Percentiles rank a stretch among this genome's conserved stretches.
These are phyloP conservation scores for Xylaria venustula DNA, from an alignment of 495 filamentous ascomycete genomes.

Conservation along the genomic window DNA sequence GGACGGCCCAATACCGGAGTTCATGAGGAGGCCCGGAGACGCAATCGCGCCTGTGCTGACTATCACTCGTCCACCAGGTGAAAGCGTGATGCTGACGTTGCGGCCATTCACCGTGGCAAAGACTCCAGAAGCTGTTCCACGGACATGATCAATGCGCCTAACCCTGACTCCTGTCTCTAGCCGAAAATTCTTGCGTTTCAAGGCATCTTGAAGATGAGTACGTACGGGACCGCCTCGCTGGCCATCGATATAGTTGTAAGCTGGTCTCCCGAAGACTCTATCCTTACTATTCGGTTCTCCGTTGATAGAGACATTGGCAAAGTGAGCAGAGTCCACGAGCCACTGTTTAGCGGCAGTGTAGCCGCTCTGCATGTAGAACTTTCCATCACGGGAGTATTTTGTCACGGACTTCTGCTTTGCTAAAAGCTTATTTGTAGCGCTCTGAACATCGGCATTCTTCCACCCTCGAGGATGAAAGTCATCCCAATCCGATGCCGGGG, in stretches of 20 bases:
- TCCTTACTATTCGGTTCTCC: slow-evolving; percentile 53
- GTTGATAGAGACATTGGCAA: slow-evolving; percentile 51
- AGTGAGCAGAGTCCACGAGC: slow-evolving; percentile 48
- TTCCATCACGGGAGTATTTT: slow-evolving; percentile 52
- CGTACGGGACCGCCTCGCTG: slow-evolving; percentile 56
- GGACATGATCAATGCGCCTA: slow-evolving; percentile 46
- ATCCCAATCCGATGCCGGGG: slow-evolving; percentile 56
- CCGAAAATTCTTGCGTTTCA: slow-evolving; percentile 50
- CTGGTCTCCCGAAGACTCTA: slow-evolving; percentile 48
- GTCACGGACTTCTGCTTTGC: slow-evolving; percentile 53
- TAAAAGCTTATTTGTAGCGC: slow-evolving; percentile 50
- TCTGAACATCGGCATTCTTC: slow-evolving; percentile 54
- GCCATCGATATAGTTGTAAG: slow-evolving; percentile 53
- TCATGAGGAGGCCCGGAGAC: slow-evolving; percentile 58
- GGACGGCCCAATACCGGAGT: slow-evolving; percentile 47
- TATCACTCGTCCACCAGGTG: slow-evolving; percentile 51
- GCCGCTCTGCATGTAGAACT: slow-evolving; percentile 54
- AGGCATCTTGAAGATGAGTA: slow-evolving; percentile 55
- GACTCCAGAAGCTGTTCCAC: slow-evolving; percentile 49
- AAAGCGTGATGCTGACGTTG: slow-evolving; percentile 42
- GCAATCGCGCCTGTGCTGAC: slow-evolving; percentile 55
- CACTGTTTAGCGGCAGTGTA: slow-evolving; percentile 51
- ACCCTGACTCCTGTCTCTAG: slow-evolving; percentile 51
- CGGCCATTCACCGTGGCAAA: slow-evolving; percentile 34
- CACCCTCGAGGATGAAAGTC: slow-evolving; percentile 58